These are phyloP conservation scores for Phialemoniopsis sp. DNA, from an alignment of 2,329 filamentous ascomycete genomes.

Conservation along the genomic window DNA sequence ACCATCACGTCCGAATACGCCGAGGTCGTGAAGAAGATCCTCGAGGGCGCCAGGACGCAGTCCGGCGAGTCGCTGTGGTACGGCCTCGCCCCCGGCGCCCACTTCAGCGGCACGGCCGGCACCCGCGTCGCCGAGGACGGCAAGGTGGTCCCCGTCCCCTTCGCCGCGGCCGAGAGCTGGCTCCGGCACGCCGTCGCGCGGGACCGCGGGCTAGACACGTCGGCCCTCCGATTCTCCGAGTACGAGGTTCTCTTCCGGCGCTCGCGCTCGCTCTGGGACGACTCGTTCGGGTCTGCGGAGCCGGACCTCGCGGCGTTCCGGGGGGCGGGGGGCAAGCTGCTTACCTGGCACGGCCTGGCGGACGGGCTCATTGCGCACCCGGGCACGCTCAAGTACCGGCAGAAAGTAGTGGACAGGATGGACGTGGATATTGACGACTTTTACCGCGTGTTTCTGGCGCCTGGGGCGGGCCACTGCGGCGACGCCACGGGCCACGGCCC, in stretches of 20 bases:
- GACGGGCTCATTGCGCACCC: slow-evolving; percentile 12
- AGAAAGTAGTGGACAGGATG: slow-evolving; percentile 10
- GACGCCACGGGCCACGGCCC: slow-evolving; percentile 17
- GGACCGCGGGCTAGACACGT: neutral
- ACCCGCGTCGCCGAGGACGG: neutral
- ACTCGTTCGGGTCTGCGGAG: slow-evolving; percentile 17
- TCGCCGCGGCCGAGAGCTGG: slow-evolving; percentile 2
- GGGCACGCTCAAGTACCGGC: slow-evolving; percentile 18
- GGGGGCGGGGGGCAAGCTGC: slow-evolving; percentile 38
- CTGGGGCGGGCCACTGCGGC: slow-evolving; percentile 24
- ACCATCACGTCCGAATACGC: slow-evolving; percentile 5
- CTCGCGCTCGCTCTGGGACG: slow-evolving; percentile 2
- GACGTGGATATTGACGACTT: slow-evolving; percentile 14
- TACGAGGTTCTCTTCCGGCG: neutral
- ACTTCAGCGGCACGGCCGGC: slow-evolving; percentile 2
- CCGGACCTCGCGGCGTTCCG: slow-evolving; percentile 41
- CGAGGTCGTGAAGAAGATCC: slow-evolving; percentile 7
- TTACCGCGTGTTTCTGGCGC: slow-evolving; percentile 22
- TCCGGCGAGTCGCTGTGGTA: slow-evolving; percentile 9
- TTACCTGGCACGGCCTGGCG: slow-evolving; percentile 42
- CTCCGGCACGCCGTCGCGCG: slow-evolving; percentile 8
- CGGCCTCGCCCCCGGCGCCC: slow-evolving; percentile 7
- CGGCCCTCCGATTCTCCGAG: slow-evolving; percentile 2
- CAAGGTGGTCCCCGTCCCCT: neutral
- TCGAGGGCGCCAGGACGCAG: slow-evolving; percentile 6